phyloP scores from a whole-genome alignment of 2,329 filamentous ascomycete species.

The Microascus cirrosus region DNA sequence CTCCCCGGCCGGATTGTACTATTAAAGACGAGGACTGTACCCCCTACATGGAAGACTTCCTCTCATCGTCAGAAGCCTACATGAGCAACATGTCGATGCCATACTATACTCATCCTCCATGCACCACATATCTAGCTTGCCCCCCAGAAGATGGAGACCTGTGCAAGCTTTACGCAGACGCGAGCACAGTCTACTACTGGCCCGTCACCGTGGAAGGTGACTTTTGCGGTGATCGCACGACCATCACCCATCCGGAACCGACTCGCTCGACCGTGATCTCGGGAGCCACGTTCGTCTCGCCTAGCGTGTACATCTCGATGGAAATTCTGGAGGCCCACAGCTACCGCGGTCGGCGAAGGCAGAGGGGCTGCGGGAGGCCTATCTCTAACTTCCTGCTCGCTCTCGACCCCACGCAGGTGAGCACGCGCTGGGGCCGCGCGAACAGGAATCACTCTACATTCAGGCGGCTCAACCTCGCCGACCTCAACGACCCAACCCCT shows the following conservation, averaged over 20 bases:
- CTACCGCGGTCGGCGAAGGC: neutral
- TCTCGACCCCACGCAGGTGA: conserved; percentile 1
- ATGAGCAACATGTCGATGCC: conserved; percentile 1
- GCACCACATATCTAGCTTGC: conserved; percentile 3
- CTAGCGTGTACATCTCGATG: conserved; percentile 4
- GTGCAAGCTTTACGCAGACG: conserved; percentile 1
- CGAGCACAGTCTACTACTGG: conserved; percentile 1
- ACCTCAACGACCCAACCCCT: conserved; percentile 2
- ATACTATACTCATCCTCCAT: neutral
- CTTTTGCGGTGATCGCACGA: conserved; percentile 3
- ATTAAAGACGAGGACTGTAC: conserved; percentile 1
- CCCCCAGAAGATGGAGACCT: neutral
- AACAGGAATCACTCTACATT: neutral
- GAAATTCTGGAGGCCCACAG: neutral
- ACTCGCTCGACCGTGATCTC: neutral
- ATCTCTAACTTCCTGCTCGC: neutral
- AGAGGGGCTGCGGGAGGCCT: neutral
- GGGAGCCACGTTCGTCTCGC: conserved; percentile 2
- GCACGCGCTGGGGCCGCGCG: neutral
- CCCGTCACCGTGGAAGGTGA: conserved; percentile 3
- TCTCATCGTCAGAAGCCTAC: conserved; percentile 1
- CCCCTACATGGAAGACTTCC: conserved; percentile 1
- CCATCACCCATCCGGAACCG: conserved; percentile 1
- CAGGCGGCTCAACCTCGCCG: conserved; percentile 1
- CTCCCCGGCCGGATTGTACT: neutral